Base-by-base conservation (phyloP, 192 early-diverging fungal genomes). In the Entomortierella lignicola region DNA sequence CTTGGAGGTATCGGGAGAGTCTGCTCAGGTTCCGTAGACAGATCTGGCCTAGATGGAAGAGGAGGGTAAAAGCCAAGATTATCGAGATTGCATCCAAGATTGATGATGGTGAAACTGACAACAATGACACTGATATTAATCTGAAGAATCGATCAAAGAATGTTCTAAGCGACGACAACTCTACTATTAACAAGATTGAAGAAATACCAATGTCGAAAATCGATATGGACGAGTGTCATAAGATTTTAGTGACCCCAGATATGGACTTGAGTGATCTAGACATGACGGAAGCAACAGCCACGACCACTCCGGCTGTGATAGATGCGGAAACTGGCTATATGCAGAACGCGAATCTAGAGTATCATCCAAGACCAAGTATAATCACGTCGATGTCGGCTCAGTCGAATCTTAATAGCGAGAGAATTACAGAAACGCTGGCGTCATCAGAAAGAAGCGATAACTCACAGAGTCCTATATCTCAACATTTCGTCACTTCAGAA, bases 201-300 rank as follows among this genome's bases (percentile, higher is more conserved):
- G 55, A 57, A 1, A 8, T 57, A 5, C 30, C 55, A 18, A 57
- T 32, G 13, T 31, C 31, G 20, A 3, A 34, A 20, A 20, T 30
- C 34, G 55, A 32, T 57, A 4, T 10, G 2, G 31, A 57, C 1
- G 55, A 47, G 4, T 5, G 20, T 11, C 15, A 21, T 10, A 57
- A 57, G 31, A 57, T 57, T 13, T 34, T 32, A 20, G 55, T 57
- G 1, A 57, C 55, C 12, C 27, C 55, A 26, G 55, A 57, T 21
- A 57, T 57, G 55, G 55, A 57, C 8, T 31, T 57, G 52, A 54
- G 52, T 15, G 52, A 54, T 57, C 13, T 32, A 2, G 55, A 57
- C 3, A 29, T 13, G 15, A 8, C 21, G 26, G 26, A 2, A 15
- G 20, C 15, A 15, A 15, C 44, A 29, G 44, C 15, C 5, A 8